Conservation (phyloP, 2,329 filamentous ascomycete genomes). For the Epichloe coenophiala region DNA sequence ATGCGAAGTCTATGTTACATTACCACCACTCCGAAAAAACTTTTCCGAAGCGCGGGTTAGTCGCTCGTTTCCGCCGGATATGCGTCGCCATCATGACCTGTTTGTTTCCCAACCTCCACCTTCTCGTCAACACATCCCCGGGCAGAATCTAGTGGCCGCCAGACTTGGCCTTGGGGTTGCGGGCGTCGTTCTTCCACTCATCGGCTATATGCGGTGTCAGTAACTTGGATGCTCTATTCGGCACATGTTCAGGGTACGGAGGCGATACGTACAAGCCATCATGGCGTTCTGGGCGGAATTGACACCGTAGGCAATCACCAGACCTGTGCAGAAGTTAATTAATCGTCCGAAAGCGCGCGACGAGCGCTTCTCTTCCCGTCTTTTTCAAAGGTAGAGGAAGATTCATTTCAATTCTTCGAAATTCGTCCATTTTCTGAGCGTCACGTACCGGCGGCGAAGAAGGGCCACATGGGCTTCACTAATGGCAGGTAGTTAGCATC, state of each 20-base stretch:
- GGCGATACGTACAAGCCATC: conserved; percentile 51
- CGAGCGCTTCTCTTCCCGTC: too few relatives aligned
- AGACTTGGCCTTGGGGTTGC: conserved; percentile 55
- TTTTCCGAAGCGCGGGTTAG: conserved; percentile 6
- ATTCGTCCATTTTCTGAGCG: conserved; percentile 2
- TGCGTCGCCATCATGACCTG: conserved; percentile 9
- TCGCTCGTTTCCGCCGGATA: conserved; percentile 14
- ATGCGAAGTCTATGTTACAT: conserved; percentile 30
- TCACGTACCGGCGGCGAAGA: conserved; percentile 83
- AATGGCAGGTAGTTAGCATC: conserved; percentile 16
- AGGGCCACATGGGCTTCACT: conserved; percentile 87
- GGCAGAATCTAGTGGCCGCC: conserved; percentile 28
- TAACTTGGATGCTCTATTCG: conserved; percentile 1
- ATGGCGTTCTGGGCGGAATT: conserved; percentile 70
- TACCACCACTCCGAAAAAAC: conserved; percentile 15
- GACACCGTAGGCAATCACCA: conserved; percentile 81
- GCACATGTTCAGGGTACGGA: neutral
- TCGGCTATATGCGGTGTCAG: conserved; percentile 46
- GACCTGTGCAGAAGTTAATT: conserved; percentile 38
- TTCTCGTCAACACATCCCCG: conserved; percentile 10
- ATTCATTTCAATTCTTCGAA: neutral
- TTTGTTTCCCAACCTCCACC: neutral
- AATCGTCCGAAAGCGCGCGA: neutral
- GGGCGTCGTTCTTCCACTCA: conserved; percentile 94
- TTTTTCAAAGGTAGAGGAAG: neutral